Evolutionary conservation across 2,329 filamentous ascomycete genomes (phyloP).

Genomic region (Venturia asperata): DNA sequence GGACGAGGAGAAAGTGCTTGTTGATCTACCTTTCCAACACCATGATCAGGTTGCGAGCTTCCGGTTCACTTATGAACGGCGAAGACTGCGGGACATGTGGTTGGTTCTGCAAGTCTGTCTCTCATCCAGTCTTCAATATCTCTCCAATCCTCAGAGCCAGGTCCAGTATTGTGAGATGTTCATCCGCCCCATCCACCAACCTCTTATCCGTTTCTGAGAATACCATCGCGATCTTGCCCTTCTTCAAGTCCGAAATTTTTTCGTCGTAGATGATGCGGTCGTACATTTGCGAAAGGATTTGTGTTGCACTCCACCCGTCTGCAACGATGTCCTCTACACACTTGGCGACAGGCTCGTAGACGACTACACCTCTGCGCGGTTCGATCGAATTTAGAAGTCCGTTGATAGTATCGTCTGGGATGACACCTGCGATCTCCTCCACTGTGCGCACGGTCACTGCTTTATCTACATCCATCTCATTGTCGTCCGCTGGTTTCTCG

Average conservation of each 20-base stretch:
- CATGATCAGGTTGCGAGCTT: neutral
- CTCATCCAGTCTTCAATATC: slow-evolving; percentile 47
- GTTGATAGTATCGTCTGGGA: slow-evolving; percentile 68
- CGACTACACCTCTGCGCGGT: slow-evolving; percentile 54
- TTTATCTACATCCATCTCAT: slow-evolving; percentile 45
- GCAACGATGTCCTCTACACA: slow-evolving; percentile 87
- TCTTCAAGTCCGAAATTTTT: slow-evolving; percentile 72
- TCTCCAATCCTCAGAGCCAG: slow-evolving; percentile 72
- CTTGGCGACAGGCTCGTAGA: slow-evolving; percentile 67
- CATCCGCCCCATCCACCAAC: slow-evolving; percentile 87
- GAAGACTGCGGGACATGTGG: neutral
- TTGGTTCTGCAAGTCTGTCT: neutral
- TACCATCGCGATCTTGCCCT: slow-evolving; percentile 79
- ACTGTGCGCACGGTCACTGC: slow-evolving; percentile 70
- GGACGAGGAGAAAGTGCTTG: neutral
- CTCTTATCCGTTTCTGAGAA: slow-evolving; percentile 96
- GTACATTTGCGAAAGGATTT: slow-evolving; percentile 80
- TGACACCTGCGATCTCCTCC: slow-evolving; percentile 93
- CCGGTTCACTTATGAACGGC: neutral
- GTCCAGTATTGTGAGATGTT: slow-evolving; percentile 87
- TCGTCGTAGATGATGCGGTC: slow-evolving; percentile 78
- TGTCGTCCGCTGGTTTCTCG: slow-evolving; percentile 44
- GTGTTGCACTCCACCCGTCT: slow-evolving; percentile 92
- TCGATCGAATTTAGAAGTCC: slow-evolving; percentile 67
- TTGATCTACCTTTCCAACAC: neutral